Evolutionary conservation across 345 rosid genomes (phyloP).

Genomic region (Euphorbia tirucalli): DNA sequence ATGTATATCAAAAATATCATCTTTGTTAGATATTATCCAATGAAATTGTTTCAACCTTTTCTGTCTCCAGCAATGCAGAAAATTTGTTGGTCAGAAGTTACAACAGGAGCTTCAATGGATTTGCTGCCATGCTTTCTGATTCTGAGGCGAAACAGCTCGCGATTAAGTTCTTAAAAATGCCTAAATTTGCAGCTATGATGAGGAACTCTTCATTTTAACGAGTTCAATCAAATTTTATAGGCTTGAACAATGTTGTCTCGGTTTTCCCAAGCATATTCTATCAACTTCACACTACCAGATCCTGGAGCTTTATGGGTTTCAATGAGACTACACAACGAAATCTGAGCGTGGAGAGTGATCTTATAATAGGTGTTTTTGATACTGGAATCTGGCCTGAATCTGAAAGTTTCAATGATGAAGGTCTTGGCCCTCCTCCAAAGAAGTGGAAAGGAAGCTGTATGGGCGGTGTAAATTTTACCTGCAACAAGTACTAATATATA

Average conservation of each 20-base stretch:
- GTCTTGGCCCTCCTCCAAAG: constrained; percentile 47
- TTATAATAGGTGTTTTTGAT: constrained; percentile 40
- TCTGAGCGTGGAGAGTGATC: constrained; percentile 28
- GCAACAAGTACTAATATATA: constrained; percentile 47
- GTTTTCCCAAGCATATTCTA: constrained; percentile 39
- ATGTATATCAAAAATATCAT: background rate
- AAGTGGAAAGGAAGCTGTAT: constrained; percentile 49
- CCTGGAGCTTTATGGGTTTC: constrained; percentile 61
- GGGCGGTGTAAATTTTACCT: constrained; percentile 40
- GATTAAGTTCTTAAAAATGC: constrained; percentile 22
- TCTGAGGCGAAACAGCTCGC: constrained; percentile 40
- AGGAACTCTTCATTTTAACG: background rate
- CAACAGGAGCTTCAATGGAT: constrained; percentile 59
- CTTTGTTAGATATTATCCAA: background rate
- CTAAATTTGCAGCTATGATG: background rate
- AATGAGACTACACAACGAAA: constrained; percentile 5
- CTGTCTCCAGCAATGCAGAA: constrained; percentile 23
- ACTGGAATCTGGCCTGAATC: constrained; percentile 48
- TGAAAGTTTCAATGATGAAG: constrained; percentile 39
- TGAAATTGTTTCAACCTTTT: background rate
- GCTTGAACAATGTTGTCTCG: constrained; percentile 39
- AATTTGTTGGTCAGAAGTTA: constrained; percentile 45
- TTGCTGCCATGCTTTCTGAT: constrained; percentile 45
- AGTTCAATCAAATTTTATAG: constrained; percentile 8
- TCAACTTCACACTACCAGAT: constrained; percentile 46